Evolutionary conservation across 2,329 filamentous ascomycete genomes (phyloP).

Genomic region (Sporothrix phasma): DNA sequence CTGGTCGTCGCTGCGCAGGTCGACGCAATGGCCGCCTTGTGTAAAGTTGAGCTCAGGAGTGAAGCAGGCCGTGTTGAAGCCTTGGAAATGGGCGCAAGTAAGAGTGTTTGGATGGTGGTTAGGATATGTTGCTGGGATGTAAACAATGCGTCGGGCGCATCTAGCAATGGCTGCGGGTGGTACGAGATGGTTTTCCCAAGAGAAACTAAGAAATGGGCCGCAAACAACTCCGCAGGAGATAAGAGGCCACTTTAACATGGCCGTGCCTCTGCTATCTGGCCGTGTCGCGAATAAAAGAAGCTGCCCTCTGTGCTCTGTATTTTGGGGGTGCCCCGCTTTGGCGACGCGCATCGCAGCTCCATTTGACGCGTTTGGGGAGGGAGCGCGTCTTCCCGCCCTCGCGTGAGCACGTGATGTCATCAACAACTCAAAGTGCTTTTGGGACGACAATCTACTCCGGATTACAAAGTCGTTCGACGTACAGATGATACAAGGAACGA

Average conservation of each 20-base stretch:
- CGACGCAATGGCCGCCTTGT: not conserved
- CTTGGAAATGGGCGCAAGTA: too few relatives aligned
- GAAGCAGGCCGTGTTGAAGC: too few relatives aligned
- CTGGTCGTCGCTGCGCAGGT: not conserved
- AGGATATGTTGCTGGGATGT: not conserved
- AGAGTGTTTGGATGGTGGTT: too few relatives aligned
- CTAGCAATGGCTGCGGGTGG: not conserved
- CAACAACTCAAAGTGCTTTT: conserved; percentile 2
- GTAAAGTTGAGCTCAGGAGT: not conserved
- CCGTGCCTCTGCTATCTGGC: not conserved
- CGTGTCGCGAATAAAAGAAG: conserved; percentile 7
- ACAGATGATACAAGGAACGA: too few relatives aligned
- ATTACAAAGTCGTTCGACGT: too few relatives aligned
- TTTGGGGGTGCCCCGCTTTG: conserved; percentile 11
- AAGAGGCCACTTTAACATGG: not conserved
- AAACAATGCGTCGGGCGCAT: too few relatives aligned
- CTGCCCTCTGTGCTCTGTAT: not conserved
- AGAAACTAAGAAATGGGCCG: not conserved
- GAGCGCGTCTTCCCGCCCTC: conserved; percentile 6
- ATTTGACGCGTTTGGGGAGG: conserved; percentile 7
- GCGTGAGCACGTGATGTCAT: conserved; percentile 15
- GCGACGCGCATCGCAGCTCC: conserved; percentile 2
- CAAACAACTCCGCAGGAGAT: not conserved
- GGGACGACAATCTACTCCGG: not conserved
- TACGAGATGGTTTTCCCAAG: too few relatives aligned